Conservation (phyloP, 306 rosid species). For the Quercus engelmannii region DNA sequence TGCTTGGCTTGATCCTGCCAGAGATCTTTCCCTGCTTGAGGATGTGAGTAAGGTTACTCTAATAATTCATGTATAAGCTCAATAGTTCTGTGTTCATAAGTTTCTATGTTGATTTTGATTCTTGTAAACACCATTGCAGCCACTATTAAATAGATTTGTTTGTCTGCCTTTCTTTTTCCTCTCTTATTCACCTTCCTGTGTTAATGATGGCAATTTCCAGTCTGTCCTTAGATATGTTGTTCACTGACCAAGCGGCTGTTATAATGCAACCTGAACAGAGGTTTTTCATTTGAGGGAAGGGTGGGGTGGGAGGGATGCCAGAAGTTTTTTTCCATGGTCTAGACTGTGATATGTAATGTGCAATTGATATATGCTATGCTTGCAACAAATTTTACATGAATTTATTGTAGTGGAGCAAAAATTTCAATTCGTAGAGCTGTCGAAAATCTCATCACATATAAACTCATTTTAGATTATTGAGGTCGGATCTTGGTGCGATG, state of each 20-base stretch:
- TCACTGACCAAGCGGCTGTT: not conserved
- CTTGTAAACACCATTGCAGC: slow-evolving; percentile 14
- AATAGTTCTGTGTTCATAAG: not conserved
- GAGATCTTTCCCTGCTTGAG: slow-evolving; percentile 44
- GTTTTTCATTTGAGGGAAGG: not conserved
- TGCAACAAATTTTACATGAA: not conserved
- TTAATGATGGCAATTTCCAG: not conserved
- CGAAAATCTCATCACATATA: not conserved
- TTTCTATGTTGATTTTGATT: slow-evolving; percentile 19
- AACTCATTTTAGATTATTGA: not conserved
- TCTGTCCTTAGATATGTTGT: not conserved
- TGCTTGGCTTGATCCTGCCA: slow-evolving; percentile 48
- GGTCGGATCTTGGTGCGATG: too few relatives aligned
- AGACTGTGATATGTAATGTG: not conserved
- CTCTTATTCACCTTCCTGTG: not conserved
- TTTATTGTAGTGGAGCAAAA: not conserved
- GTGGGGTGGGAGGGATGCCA: not conserved
- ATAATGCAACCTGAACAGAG: not conserved
- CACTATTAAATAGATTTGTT: not conserved
- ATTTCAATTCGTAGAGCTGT: not conserved
- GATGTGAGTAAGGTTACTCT: slow-evolving; percentile 39
- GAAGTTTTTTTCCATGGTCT: not conserved
- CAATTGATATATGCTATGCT: not conserved
- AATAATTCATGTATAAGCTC: slow-evolving; percentile 12
- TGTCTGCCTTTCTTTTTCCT: not conserved